Evolutionary conservation across 345 rosid species (phyloP), one percentile per base, ranked within the genome.

Genomic region (Ricinus communis): DNA sequence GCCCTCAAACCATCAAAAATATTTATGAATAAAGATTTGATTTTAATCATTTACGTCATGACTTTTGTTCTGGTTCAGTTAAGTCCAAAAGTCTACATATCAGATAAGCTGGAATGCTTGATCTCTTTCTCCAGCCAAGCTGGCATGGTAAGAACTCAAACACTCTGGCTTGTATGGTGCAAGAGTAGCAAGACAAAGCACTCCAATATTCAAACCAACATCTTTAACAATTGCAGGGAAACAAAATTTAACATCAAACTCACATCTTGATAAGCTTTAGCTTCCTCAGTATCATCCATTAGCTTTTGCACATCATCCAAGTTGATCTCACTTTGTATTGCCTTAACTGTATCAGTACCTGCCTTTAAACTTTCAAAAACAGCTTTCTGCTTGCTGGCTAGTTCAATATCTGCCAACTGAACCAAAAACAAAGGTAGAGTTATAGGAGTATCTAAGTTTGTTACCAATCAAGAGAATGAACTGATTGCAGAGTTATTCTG

Each of bases 231-330:
- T 22, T 19, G 14, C 4, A 21, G 13, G 9, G 36, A 50, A 18
- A 30, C 10, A 40, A 46, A n/a, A 46, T 45, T 64, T 19, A 54
- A 53, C 49, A 52, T 43, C 54, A 68, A 72, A 74, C 95, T 87
- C 80, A 94, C 98, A 74, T 91, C 98, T 84, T 94, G 97, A 75
- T 90, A 94, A 76, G 93, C 97, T 71, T 85, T 90, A 65, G 98
- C 98, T 79, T 94, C 97, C 8, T 79, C 96, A 53, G 88, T 87
- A 73, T 94, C 97, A 77, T 94, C 98, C 98, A 94, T 88, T 45
- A 94, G 85, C 82, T 90, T 94, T 52, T 91, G 97, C 77, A 91
- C 96, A 80, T 94, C 98, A 25, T 91, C 96, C 61, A 91, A 69
- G 74, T 88, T 88, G 77, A 94, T 82, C 84, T 91, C 97, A 46